Percentiles rank a stretch among this genome's conserved stretches.
Evolutionary conservation across 2,329 filamentous ascomycete genomes (phyloP).

Genomic region (Penicillium vulpinum): DNA sequence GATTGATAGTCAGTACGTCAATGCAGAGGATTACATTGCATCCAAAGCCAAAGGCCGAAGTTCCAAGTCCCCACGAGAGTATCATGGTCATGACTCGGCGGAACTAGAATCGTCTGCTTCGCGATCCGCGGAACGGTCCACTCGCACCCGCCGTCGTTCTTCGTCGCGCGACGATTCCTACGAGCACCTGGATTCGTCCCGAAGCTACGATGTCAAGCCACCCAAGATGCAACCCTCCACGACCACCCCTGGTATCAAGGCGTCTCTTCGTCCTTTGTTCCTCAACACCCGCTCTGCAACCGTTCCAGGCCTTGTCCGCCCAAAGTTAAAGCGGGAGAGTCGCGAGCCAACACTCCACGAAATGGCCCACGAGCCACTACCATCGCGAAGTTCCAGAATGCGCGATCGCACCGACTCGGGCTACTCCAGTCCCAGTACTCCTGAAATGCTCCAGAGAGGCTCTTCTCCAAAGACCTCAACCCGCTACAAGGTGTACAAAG

Average conservation of each 20-base stretch:
- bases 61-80: conserved; percentile 36
- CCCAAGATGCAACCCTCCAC: conserved; percentile 39
- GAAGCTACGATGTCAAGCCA: conserved; percentile 26
- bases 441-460: conserved; percentile 38
- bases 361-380: conserved; percentile 29
- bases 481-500: conserved; percentile 35
- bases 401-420: conserved; percentile 46
- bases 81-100: conserved; percentile 31
- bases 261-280: conserved; percentile 32
- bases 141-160: conserved; percentile 28
- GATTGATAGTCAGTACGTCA: conserved; percentile 32
- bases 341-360: conserved; percentile 21
- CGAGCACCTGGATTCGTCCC: conserved; percentile 31
- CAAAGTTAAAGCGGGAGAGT: conserved; percentile 33
- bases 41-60: conserved; percentile 32
- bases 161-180: conserved; percentile 35
- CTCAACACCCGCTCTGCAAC: conserved; percentile 36
- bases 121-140: conserved; percentile 32
- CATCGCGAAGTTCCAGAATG: conserved; percentile 38
- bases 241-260: conserved; percentile 36
- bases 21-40: conserved; percentile 42
- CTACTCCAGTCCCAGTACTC: conserved; percentile 48
- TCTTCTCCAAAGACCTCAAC: conserved; percentile 36
- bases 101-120: conserved; percentile 35
- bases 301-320: conserved; percentile 26